phyloP scores from a whole-genome alignment of 257 asterid genomes.

The Solanum gandarillasii region DNA sequence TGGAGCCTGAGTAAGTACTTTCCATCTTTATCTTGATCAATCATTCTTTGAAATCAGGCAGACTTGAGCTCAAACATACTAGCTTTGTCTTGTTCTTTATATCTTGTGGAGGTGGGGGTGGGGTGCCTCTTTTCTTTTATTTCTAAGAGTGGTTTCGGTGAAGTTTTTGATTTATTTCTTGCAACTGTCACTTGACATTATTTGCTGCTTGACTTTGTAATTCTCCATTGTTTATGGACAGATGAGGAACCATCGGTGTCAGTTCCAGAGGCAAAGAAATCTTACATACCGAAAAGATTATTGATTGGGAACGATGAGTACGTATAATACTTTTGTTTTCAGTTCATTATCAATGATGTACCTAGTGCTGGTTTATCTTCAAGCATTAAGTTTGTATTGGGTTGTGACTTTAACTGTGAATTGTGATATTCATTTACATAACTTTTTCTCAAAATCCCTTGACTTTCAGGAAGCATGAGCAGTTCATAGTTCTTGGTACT shows the following conservation, averaged over 20 bases:
- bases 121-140: background rate
- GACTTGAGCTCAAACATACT: background rate
- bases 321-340: conserved; percentile 24
- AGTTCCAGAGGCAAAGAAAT: conserved; percentile 28
- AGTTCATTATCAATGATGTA: background rate
- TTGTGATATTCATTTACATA: background rate
- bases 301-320: conserved; percentile 82
- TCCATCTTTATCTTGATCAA: background rate
- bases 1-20: background rate
- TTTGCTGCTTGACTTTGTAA: conserved; percentile 1
- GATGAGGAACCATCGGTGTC: conserved; percentile 40
- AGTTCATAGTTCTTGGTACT: background rate
- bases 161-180: background rate
- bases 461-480: background rate
- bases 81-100: background rate
- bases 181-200: background rate
- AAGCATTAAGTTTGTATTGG: background rate
- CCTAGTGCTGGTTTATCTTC: background rate
- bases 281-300: conserved; percentile 69
- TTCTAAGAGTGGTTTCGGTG: background rate
- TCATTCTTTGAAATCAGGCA: background rate
- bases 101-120: background rate
- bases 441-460: background rate
- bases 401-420: background rate
- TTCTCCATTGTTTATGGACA: conserved; percentile 22